Conservation (phyloP, 805 yeast genomes). For the Hanseniaspora nectarophila region DNA sequence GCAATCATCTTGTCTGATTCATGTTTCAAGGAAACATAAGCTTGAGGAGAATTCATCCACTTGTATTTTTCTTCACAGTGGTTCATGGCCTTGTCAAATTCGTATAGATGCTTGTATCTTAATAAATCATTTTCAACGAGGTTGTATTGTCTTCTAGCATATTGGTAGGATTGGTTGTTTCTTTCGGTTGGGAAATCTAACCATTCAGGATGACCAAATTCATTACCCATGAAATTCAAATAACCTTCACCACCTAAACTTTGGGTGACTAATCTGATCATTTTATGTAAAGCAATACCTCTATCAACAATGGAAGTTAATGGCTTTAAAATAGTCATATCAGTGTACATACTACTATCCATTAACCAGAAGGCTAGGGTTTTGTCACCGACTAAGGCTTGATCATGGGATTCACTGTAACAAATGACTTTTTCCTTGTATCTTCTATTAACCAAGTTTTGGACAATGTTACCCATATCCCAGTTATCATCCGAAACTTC, state of each 20-base stretch:
- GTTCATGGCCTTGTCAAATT: slow-evolving; percentile 82
- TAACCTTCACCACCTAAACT: slow-evolving; percentile 95
- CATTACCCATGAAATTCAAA: slow-evolving; percentile 92
- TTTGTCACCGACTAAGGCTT: slow-evolving; percentile 94
- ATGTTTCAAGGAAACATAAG: slow-evolving; percentile 77
- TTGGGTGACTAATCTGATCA: slow-evolving; percentile 79
- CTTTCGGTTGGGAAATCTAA: slow-evolving; percentile 90
- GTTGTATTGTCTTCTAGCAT: slow-evolving; percentile 91
- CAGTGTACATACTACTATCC: slow-evolving; percentile 97
- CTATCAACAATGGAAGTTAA: slow-evolving; percentile 72
- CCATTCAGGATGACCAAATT: slow-evolving; percentile 99
- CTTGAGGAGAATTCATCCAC: slow-evolving; percentile 63
- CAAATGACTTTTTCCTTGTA: slow-evolving; percentile 80
- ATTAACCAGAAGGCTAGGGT: slow-evolving; percentile 94
- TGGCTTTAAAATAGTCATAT: slow-evolving; percentile 70
- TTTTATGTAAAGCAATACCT: slow-evolving; percentile 80
- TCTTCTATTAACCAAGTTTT: slow-evolving; percentile 77
- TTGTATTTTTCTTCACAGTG: slow-evolving; percentile 54
- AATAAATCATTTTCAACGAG: slow-evolving; percentile 67
- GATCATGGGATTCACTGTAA: slow-evolving; percentile 92
- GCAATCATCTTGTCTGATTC: slow-evolving; percentile 81
- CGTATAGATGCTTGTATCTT: slow-evolving; percentile 64
- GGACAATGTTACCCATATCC: slow-evolving; percentile 72
- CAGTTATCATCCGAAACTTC: slow-evolving; percentile 79
- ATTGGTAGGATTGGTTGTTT: slow-evolving; percentile 76